These are phyloP conservation scores for Leccinum uliginosum DNA, from an alignment of 768 basidiomycete genomes.

Conservation along the genomic window DNA sequence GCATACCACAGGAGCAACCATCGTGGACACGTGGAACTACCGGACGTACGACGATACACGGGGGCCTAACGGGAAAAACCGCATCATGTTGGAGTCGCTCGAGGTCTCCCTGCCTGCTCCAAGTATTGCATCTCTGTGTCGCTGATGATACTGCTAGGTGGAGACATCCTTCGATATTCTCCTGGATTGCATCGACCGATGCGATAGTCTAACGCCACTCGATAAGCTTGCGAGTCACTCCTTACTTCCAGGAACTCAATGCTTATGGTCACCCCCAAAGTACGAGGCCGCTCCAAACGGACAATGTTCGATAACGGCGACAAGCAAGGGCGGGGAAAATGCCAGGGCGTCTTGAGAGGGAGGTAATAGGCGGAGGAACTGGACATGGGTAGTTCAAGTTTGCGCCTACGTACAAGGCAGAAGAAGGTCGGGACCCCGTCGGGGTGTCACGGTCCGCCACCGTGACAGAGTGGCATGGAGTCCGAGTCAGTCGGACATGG, in stretches of 20 bases:
- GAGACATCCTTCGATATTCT: slow-evolving; percentile 62
- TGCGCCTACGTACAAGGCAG: too few species aligned
- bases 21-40: slow-evolving; percentile 75
- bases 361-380: too few species aligned
- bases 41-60: slow-evolving; percentile 56
- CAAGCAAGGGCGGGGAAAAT: too few species aligned
- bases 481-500: too few species aligned
- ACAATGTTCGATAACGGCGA: too few species aligned
- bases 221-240: slow-evolving; percentile 33
- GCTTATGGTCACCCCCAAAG: too few species aligned
- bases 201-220: slow-evolving; percentile 59
- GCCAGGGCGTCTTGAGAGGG: too few species aligned
- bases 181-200: slow-evolving; percentile 51
- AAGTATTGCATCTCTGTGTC: not conserved
- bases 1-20: slow-evolving; percentile 70
- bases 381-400: too few species aligned
- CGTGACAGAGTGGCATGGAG: too few species aligned
- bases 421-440: too few species aligned
- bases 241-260: not conserved
- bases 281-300: too few species aligned
- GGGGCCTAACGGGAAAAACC: slow-evolving; percentile 74
- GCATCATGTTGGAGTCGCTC: slow-evolving; percentile 60
- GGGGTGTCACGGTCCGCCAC: too few species aligned
- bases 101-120: slow-evolving; percentile 46
- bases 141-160: slow-evolving; percentile 40